Evolutionary conservation across 371 early-diverging fungal species (phyloP).

Genomic region (Gilbertella persicaria): DNA sequence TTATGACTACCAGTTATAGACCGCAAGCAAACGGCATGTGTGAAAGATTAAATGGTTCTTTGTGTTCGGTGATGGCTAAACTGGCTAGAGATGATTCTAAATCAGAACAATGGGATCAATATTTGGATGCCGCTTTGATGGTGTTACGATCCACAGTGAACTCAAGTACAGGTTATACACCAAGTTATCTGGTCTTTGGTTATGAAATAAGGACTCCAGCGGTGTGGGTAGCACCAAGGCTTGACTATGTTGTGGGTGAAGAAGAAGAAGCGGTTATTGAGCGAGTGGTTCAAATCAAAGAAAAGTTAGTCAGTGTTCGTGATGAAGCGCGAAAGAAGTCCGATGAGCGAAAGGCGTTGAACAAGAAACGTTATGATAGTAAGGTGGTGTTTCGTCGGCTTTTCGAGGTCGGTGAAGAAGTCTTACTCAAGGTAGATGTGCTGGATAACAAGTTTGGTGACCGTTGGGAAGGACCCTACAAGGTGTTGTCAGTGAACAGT

Average conservation of each 20-base stretch:
- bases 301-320: neutral
- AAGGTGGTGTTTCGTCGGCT: neutral
- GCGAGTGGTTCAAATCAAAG: neutral
- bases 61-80: conserved; percentile 9
- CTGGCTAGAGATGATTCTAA: neutral
- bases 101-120: conserved; percentile 10
- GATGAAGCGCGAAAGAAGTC: neutral
- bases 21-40: conserved; percentile 37
- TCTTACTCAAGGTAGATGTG: conserved; percentile 5
- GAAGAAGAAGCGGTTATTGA: conserved; percentile 4
- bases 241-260: conserved; percentile 21
- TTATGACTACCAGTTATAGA: conserved; percentile 25
- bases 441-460: conserved; percentile 6
- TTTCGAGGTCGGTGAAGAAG: conserved; percentile 16
- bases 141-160: conserved; percentile 16
- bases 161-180: conserved; percentile 9
- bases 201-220: conserved; percentile 22
- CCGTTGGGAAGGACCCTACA: conserved; percentile 10
- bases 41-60: conserved; percentile 32
- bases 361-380: conserved; percentile 5
- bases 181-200: conserved; percentile 22
- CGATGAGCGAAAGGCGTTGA: neutral
- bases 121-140: conserved; percentile 9
- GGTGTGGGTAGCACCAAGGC: conserved; percentile 16
- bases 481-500: neutral